Base-by-base conservation (phyloP, 805 yeast species). In the Candida chilensis region DNA sequence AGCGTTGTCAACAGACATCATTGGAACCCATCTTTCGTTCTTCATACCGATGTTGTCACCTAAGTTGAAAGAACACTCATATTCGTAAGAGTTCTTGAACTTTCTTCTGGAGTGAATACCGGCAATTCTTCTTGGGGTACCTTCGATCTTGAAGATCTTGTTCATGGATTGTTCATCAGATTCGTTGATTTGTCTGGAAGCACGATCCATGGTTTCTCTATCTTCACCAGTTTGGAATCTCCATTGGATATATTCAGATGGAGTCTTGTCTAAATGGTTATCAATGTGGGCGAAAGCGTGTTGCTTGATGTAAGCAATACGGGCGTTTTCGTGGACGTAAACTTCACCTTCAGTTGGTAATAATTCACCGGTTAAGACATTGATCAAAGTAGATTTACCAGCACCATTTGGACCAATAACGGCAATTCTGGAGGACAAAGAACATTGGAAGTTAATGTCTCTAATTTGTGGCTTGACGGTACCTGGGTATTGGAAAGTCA, bases 221-320 rank as follows among this genome's bases (percentile, higher is more conserved):
- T 92, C 98, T 77, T 92, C 98, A 88, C 98, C 98, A 62, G 98
- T 92, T 77, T 92, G 98, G 96, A 90, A 92, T 82, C 98, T 92
- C 98, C 98, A 92, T 76, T 92, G 98, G 54, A 92, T 92, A 76
- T 92, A 92, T 77, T 92, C 98, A 57, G 96, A 87, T 61, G 98
- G 98, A 59, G 99, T 92, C 79, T 83, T 85, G 79, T 92, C 99
- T 66, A 90, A 78, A 65, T 92, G 98, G 62, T 83, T 78, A 70
- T 94, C 99, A 58, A 92, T 90, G 70, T 92, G 98, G 46, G 97
- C 97, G 62, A 92, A 92, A 67, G 98, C 98, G 68, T 94, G 98
- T 75, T 92, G 99, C 76, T 92, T 92, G 57, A 92, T 88, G 92
- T 92, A 92, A 59, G 97, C 99, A 57, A 92, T 92, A 82, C 98